These are phyloP conservation scores for Myriosclerotinia duriaeana DNA, from an alignment of 2,329 filamentous ascomycete species.

Conservation along the genomic window DNA sequence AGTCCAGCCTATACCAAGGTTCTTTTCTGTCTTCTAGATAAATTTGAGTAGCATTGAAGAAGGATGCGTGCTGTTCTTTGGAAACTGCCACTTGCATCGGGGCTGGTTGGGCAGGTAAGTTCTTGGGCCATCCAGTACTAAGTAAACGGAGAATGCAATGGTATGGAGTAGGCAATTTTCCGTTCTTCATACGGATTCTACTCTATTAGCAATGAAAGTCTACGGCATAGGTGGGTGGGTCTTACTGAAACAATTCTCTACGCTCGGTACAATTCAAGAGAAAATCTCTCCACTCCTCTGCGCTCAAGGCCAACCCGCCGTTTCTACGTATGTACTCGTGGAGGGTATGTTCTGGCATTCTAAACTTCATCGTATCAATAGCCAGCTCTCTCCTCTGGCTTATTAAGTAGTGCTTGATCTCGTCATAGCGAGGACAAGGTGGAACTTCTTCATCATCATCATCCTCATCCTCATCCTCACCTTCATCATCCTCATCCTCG, in stretches of 20 bases:
- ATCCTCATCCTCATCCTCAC: neutral
- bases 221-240: too few species aligned
- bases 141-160: conserved; percentile 2
- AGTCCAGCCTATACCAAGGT: conserved; percentile 12
- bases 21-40: conserved; percentile 17
- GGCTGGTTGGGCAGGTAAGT: too few species aligned
- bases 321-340: conserved; percentile 15
- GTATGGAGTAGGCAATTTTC: conserved; percentile 13
- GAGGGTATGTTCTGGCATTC: conserved; percentile 19
- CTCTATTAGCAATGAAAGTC: neutral
- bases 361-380: conserved; percentile 20
- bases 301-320: conserved; percentile 2
- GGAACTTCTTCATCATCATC: neutral
- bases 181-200: conserved; percentile 7
- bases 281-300: conserved; percentile 21
- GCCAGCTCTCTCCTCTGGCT: conserved; percentile 8
- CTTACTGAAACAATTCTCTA: conserved; percentile 15
- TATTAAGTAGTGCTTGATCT: conserved; percentile 12
- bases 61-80: neutral
- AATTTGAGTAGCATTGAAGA: neutral
- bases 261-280: conserved; percentile 5
- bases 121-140: conserved; percentile 2
- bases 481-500: neutral
- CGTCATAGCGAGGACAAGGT: conserved; percentile 7
- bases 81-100: neutral